A percentile compares a stretch with the other conserved stretches of the same genome.
Conservation (phyloP, 2,329 filamentous ascomycete genomes). For the Sclerotinia glacialis region DNA sequence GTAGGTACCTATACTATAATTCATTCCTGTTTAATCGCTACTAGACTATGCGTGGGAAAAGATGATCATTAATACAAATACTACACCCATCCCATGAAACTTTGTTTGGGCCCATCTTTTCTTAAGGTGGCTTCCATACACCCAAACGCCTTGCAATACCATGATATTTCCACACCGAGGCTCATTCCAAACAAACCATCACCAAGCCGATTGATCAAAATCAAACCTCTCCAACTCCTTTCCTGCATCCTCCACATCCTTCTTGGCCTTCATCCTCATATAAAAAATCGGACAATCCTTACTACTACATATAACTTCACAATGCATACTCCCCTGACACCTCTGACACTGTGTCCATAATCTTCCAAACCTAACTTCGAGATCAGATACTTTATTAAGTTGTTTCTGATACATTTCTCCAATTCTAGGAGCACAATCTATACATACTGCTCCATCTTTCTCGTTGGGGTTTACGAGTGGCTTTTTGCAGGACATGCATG, state of each 20-base stretch:
- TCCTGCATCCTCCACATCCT: slow-evolving; percentile 92
- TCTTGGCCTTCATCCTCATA: slow-evolving; percentile 99
- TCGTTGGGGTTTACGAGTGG: slow-evolving; percentile 79
- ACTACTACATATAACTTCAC: slow-evolving; percentile 94
- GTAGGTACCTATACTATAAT: not conserved
- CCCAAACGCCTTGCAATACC: slow-evolving; percentile 5
- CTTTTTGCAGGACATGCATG: slow-evolving; percentile 99
- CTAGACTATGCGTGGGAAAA: not conserved
- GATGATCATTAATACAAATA: not conserved
- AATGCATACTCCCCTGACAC: slow-evolving; percentile 96
- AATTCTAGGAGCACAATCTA: slow-evolving; percentile 77
- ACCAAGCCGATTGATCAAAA: slow-evolving; percentile 67
- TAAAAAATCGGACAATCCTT: slow-evolving; percentile 99
- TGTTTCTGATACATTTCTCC: slow-evolving; percentile 94
- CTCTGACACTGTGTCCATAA: slow-evolving; percentile 98
- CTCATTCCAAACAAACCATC: not conserved
- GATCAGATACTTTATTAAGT: slow-evolving; percentile 80
- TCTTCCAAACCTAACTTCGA: slow-evolving; percentile 88
- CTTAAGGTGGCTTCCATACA: not conserved
- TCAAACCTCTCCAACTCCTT: slow-evolving; percentile 91
- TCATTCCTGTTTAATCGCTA: not conserved
- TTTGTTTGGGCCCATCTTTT: too few species aligned
- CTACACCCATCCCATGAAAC: not conserved
- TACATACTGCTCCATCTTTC: slow-evolving; percentile 80
- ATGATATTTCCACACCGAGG: not conserved